A percentile compares a stretch with the other conserved stretches of the same genome.
Conservation (phyloP, 495 filamentous ascomycete genomes). For the Pseudotulostoma volvatum region DNA sequence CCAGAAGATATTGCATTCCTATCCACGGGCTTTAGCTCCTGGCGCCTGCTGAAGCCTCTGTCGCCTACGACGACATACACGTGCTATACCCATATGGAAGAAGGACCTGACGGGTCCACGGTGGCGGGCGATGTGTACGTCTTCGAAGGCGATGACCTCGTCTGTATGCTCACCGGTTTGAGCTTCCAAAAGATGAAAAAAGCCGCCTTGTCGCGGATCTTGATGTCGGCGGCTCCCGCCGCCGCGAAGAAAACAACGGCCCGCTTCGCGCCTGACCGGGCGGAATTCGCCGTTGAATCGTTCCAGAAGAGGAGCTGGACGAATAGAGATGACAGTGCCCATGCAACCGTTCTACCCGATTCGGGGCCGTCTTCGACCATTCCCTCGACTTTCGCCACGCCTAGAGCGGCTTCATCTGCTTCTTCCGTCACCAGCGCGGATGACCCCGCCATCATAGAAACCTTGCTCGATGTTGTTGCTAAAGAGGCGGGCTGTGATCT, state of each 20-base stretch:
- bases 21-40: slow-evolving; percentile 47
- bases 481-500: slow-evolving; percentile 11
- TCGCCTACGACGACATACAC: slow-evolving; percentile 37
- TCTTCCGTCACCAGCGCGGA: slow-evolving; percentile 2
- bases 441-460: slow-evolving; percentile 1
- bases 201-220: slow-evolving; percentile 34
- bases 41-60: slow-evolving; percentile 41
- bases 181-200: slow-evolving; percentile 40
- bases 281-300: no score
- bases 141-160: slow-evolving; percentile 37
- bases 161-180: slow-evolving; percentile 34
- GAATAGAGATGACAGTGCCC: no score
- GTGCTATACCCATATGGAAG: slow-evolving; percentile 45
- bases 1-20: slow-evolving; percentile 44
- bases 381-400: slow-evolving; percentile 1
- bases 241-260: slow-evolving; percentile 4
- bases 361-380: not conserved
- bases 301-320: no score
- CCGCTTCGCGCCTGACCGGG: no score
- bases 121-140: slow-evolving; percentile 40
- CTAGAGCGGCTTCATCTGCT: slow-evolving; percentile 3
- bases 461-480: slow-evolving; percentile 7
- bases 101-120: slow-evolving; percentile 28
- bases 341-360: no score
- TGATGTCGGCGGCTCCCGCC: slow-evolving; percentile 19